phyloP scores from a whole-genome alignment of 73 alveolate genomes.

The Uronychia setigera region DNA sequence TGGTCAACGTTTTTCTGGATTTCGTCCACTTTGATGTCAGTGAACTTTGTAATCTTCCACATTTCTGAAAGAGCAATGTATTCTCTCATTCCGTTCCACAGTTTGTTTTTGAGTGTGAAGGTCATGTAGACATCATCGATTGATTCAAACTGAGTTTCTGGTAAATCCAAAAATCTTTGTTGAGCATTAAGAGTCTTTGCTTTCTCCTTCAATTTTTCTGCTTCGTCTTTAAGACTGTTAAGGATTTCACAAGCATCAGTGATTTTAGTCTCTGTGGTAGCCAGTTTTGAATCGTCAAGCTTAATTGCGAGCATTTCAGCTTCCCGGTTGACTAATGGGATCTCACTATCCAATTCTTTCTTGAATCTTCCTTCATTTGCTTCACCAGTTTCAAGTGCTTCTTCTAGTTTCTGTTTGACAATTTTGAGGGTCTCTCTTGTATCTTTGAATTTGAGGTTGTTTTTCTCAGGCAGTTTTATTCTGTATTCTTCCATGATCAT shows the following conservation, averaged over 20 bases:
- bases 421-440: constrained; percentile 49
- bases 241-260: constrained; percentile 36
- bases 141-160: constrained; percentile 75
- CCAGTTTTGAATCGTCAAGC: constrained; percentile 37
- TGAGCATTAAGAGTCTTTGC: constrained; percentile 70
- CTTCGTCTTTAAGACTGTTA: constrained; percentile 48
- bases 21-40: constrained; percentile 80
- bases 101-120: constrained; percentile 64
- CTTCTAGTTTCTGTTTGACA: constrained; percentile 72
- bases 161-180: constrained; percentile 76
- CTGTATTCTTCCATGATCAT: constrained; percentile 74
- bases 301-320: constrained; percentile 37
- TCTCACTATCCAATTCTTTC: constrained; percentile 57
- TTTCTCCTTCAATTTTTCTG: constrained; percentile 55
- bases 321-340: constrained; percentile 29
- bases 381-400: constrained; percentile 81
- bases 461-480: constrained; percentile 71
- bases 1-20: constrained; percentile 76
- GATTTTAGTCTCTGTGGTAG: constrained; percentile 38
- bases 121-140: constrained; percentile 63
- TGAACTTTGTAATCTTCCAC: constrained; percentile 78
- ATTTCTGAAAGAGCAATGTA: constrained; percentile 68
- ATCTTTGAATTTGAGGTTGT: constrained; percentile 75
- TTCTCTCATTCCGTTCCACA: constrained; percentile 85
- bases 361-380: constrained; percentile 75